A percentile compares a stretch with the other conserved stretches of the same genome.
These are phyloP conservation scores for Theobroma grandiflorum DNA, from an alignment of 441 rosid genomes.

Conservation along the genomic window DNA sequence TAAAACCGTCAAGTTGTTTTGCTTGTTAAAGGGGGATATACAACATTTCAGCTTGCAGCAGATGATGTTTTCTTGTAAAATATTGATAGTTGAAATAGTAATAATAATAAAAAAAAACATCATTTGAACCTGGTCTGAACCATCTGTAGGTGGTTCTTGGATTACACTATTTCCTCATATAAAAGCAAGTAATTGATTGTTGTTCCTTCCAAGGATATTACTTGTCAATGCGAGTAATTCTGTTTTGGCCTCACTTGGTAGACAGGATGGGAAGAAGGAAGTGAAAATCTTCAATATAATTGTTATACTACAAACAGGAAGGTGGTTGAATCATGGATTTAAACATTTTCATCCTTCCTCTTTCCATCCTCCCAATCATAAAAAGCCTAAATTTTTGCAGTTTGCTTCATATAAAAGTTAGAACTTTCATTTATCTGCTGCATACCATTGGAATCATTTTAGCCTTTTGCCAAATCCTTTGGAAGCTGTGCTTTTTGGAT, in stretches of 20 bases:
- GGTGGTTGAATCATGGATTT: neutral
- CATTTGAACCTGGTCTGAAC: neutral
- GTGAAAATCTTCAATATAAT: neutral
- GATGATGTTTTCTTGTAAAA: slow-evolving; percentile 7
- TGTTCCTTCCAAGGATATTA: neutral
- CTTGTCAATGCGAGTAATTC: neutral
- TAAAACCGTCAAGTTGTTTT: neutral
- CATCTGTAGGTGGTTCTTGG: neutral
- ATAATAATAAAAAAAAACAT: neutral
- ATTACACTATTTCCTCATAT: neutral
- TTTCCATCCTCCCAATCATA: neutral
- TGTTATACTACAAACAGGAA: neutral
- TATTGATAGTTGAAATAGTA: neutral
- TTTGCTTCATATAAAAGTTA: slow-evolving; percentile 3
- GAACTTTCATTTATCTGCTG: neutral
- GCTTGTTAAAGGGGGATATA: neutral
- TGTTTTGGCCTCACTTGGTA: neutral
- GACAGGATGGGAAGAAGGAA: neutral
- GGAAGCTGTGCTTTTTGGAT: neutral
- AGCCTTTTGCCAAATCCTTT: neutral
- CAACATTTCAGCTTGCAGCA: neutral
- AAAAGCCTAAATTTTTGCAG: neutral
- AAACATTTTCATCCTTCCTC: neutral
- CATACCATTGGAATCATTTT: neutral
- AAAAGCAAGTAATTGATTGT: neutral